Evolutionary conservation across 768 basidiomycete species (phyloP).

Genomic region (Kwoniella dejecticola): DNA sequence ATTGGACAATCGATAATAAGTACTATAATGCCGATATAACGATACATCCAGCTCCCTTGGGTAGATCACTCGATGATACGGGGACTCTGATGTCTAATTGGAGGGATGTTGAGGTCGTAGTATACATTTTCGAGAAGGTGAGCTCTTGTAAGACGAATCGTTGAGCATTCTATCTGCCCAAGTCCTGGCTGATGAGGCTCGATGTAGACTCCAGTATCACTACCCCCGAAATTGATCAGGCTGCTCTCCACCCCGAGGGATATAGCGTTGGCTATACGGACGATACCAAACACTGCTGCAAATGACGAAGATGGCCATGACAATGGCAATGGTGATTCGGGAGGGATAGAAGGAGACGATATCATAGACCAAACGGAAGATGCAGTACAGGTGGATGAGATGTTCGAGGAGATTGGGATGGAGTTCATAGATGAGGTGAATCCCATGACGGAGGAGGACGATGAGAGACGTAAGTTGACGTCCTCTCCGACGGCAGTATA

Average conservation of each 20-base stretch:
- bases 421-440: slow-evolving; percentile 25
- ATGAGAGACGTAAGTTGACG: slow-evolving; percentile 40
- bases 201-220: slow-evolving; percentile 26
- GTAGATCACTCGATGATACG: slow-evolving; percentile 16
- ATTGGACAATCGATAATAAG: slow-evolving; percentile 50
- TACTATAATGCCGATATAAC: slow-evolving; percentile 47
- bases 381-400: neutral
- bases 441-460: slow-evolving; percentile 34
- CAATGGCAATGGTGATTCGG: too few relatives aligned
- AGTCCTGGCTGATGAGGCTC: too few relatives aligned
- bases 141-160: neutral
- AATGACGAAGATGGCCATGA: slow-evolving; percentile 29
- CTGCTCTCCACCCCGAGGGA: slow-evolving; percentile 32
- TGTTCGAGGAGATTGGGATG: slow-evolving; percentile 27
- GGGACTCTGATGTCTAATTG: neutral
- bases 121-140: slow-evolving; percentile 38
- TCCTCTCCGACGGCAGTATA: neutral
- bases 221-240: slow-evolving; percentile 30
- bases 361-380: neutral
- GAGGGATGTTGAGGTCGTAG: slow-evolving; percentile 27
- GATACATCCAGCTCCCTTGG: slow-evolving; percentile 9
- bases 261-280: slow-evolving; percentile 38
- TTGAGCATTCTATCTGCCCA: neutral
- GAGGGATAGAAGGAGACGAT: slow-evolving; percentile 26
- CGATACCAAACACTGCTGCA: neutral